phyloP scores from a whole-genome alignment of 345 rosid species.

The Pistacia atlantica region DNA sequence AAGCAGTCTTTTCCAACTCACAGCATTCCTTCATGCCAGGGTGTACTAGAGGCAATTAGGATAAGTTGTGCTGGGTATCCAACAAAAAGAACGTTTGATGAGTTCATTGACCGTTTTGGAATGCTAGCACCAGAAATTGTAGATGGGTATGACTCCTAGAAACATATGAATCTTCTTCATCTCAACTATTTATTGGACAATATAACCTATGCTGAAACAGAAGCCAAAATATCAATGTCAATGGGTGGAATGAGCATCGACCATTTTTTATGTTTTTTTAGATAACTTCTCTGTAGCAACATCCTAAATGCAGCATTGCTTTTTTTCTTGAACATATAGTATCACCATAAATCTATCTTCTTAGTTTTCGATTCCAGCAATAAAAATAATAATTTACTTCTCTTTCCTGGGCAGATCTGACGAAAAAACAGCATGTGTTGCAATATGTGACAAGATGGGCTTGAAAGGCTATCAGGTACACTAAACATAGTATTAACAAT shows the following conservation, averaged over 20 bases:
- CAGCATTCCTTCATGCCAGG: constrained; percentile 25
- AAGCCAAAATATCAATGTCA: constrained; percentile 3
- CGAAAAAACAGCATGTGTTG: constrained; percentile 56
- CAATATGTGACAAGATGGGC: constrained; percentile 58
- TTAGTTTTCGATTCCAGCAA: background rate
- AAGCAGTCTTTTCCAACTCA: background rate
- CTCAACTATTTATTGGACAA: background rate
- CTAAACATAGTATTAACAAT: background rate
- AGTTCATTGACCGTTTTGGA: constrained; percentile 80
- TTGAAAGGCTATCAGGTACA: constrained; percentile 70
- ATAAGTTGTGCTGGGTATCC: constrained; percentile 91
- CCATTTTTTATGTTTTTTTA: background rate
- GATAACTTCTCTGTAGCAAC: background rate
- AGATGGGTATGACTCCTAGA: constrained; percentile 46
- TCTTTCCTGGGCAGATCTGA: constrained; percentile 42
- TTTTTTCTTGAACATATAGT: background rate
- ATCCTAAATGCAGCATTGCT: background rate
- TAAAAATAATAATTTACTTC: background rate
- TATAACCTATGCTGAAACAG: background rate
- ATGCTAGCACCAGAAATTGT: constrained; percentile 65
- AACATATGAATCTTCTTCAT: background rate
- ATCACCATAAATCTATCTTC: background rate
- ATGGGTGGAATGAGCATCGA: constrained; percentile 5
- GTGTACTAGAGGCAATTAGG: constrained; percentile 75
- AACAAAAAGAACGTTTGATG: constrained; percentile 74